Percentiles rank a stretch among this genome's conserved stretches.
Conservation (phyloP, 2,329 filamentous ascomycete species). For the Neofusicoccum kwambonambiense region DNA sequence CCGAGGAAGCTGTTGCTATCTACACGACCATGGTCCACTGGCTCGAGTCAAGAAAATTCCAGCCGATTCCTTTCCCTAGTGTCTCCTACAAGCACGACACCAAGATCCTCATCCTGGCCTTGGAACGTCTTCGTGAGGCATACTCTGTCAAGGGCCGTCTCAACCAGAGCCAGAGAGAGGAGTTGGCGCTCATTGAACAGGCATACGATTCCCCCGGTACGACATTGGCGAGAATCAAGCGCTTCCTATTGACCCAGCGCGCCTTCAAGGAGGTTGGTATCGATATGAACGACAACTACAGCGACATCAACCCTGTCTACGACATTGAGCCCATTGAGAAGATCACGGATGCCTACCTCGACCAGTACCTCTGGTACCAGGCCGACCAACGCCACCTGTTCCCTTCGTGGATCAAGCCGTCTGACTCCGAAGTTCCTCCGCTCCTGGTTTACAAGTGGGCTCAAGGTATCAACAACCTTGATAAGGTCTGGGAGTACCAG, state of each 20-base stretch:
- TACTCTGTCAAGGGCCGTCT: constrained; percentile 97
- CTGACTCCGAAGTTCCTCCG: constrained; percentile 94
- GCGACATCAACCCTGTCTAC: constrained; percentile 97
- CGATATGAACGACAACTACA: constrained; percentile 99
- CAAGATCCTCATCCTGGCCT: constrained; percentile 92
- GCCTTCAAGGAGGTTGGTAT: constrained; percentile 99
- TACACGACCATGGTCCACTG: constrained; percentile 99
- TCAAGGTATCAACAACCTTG: constrained; percentile 97
- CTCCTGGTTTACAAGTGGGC: constrained; percentile 98
- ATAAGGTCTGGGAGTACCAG: constrained; percentile 89
- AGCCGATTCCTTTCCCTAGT: constrained; percentile 96
- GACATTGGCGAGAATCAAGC: constrained; percentile 92
- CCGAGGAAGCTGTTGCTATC: constrained; percentile 96
- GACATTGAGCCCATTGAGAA: constrained; percentile 99
- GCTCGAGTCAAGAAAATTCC: constrained; percentile 97
- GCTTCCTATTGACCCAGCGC: constrained; percentile 92
- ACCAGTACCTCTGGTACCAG: constrained; percentile 99
- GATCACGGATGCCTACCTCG: constrained; percentile 97
- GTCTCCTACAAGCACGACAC: constrained; percentile 99
- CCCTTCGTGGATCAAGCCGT: constrained; percentile 98
- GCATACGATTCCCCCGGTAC: constrained; percentile 98
- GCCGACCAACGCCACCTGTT: constrained; percentile 96
- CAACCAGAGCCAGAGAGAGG: constrained; percentile 96
- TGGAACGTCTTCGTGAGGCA: constrained; percentile 89
- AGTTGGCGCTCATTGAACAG: constrained; percentile 94